These are phyloP conservation scores for Afroboletus lepidellus DNA, from an alignment of 1,284 basidiomycete genomes.

Conservation along the genomic window DNA sequence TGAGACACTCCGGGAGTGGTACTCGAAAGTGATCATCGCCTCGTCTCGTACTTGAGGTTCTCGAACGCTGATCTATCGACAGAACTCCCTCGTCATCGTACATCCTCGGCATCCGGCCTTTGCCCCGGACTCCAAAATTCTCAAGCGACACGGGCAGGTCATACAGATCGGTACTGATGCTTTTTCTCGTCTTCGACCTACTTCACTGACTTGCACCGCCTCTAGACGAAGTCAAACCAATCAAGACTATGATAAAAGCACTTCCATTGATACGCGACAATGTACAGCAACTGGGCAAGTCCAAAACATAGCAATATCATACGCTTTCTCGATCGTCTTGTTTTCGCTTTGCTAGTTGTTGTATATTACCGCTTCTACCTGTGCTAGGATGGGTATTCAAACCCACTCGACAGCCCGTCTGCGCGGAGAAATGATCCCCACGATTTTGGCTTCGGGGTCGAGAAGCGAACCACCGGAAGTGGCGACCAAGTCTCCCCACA, in stretches of 20 bases:
- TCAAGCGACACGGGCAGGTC: slow-evolving; percentile 62
- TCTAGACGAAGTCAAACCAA: slow-evolving; percentile 58
- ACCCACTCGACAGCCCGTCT: slow-evolving; percentile 32
- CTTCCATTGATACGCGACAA: slow-evolving; percentile 60
- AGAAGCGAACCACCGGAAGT: slow-evolving; percentile 44
- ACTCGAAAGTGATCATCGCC: slow-evolving; percentile 48
- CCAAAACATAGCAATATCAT: slow-evolving; percentile 12
- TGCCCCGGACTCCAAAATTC: slow-evolving; percentile 46
- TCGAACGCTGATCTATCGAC: slow-evolving; percentile 3
- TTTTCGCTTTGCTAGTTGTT: slow-evolving; percentile 7
- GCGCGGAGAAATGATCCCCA: slow-evolving; percentile 45
- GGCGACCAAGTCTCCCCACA: slow-evolving; percentile 48
- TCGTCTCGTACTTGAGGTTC: neutral
- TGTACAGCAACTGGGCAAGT: slow-evolving; percentile 36
- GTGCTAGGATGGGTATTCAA: slow-evolving; percentile 12
- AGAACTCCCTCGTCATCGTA: slow-evolving; percentile 69
- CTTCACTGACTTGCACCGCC: slow-evolving; percentile 4
- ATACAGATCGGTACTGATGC: slow-evolving; percentile 48
- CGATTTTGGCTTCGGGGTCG: slow-evolving; percentile 44
- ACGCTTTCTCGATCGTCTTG: slow-evolving; percentile 1
- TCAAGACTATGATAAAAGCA: slow-evolving; percentile 59
- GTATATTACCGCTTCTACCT: slow-evolving; percentile 10
- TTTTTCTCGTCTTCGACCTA: neutral
- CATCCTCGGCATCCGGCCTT: slow-evolving; percentile 56
- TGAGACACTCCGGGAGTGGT: slow-evolving; percentile 59